phyloP scores from a whole-genome alignment of 495 filamentous ascomycete genomes.

The Podospora pseudopauciseta region DNA sequence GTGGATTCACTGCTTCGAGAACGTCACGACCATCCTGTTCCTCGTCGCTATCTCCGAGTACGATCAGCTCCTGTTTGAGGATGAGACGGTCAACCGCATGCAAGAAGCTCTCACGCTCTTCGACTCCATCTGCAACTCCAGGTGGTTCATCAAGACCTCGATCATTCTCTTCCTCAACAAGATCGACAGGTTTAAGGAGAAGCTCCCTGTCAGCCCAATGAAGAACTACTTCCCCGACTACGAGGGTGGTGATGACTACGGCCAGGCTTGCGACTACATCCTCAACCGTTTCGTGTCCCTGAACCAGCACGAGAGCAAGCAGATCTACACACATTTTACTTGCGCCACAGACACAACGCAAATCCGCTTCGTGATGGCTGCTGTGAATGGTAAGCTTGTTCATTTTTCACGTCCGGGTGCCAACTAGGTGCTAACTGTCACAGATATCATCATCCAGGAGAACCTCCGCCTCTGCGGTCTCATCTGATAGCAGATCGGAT shows the following conservation, averaged over 20 bases:
- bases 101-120: conserved; percentile 97
- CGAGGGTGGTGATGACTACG: conserved; percentile 90
- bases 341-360: conserved; percentile 97
- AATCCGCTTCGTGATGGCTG: conserved; percentile 99
- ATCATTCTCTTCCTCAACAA: conserved; percentile 99
- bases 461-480: conserved; percentile 97
- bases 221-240: conserved; percentile 99
- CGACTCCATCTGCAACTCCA: conserved; percentile 98
- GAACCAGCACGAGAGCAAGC: conserved; percentile 98
- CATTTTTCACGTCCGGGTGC: neutral
- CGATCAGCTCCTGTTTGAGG: conserved; percentile 96
- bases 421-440: conserved; percentile 29
- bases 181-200: conserved; percentile 99
- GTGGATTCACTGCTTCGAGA: conserved; percentile 99
- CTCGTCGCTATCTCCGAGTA: conserved; percentile 98
- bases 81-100: conserved; percentile 96
- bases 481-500: conserved; percentile 58
- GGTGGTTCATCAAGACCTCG: conserved; percentile 99
- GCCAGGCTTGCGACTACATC: conserved; percentile 93
- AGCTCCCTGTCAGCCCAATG: conserved; percentile 98
- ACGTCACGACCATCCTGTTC: conserved; percentile 98
- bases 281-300: conserved; percentile 94
- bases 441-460: conserved; percentile 99
- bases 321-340: conserved; percentile 99
- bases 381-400: conserved; percentile 81